phyloP scores from a whole-genome alignment of 371 early-diverging fungal genomes.

The Entomophthora muscae region DNA sequence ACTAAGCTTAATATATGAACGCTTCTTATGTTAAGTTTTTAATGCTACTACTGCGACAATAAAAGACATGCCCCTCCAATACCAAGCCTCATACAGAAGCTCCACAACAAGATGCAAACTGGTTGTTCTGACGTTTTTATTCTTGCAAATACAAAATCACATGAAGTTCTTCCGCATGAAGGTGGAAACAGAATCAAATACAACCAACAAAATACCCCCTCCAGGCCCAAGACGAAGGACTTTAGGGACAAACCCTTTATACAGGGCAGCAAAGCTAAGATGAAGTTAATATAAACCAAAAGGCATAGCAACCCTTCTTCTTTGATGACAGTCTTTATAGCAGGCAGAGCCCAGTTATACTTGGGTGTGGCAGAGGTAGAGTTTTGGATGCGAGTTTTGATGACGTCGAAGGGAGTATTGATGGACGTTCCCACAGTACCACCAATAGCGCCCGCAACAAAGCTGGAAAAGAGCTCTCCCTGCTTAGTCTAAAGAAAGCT shows the following conservation, averaged over 20 bases:
- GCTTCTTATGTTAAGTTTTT: too few species aligned
- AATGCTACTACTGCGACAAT: too few species aligned
- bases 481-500: constrained; percentile 32
- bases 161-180: constrained; percentile 57
- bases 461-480: constrained; percentile 65
- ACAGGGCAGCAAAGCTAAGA: constrained; percentile 55
- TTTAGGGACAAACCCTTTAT: constrained; percentile 93
- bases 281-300: constrained; percentile 5
- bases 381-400: constrained; percentile 91
- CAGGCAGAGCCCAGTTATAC: constrained; percentile 82
- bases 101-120: too few species aligned
- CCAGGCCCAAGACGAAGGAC: constrained; percentile 95
- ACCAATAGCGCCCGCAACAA: constrained; percentile 85
- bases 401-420: constrained; percentile 95
- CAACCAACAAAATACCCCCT: constrained; percentile 77
- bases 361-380: constrained; percentile 39
- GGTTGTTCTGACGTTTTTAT: too few species aligned
- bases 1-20: too few species aligned
- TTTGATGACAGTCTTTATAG: constrained; percentile 60
- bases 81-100: too few species aligned
- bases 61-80: too few species aligned
- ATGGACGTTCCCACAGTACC: constrained; percentile 87
- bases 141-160: too few species aligned
- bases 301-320: constrained; percentile 71
- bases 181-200: constrained; percentile 72